Percentiles rank a stretch among this genome's conserved stretches.
Evolutionary conservation across 495 filamentous ascomycete genomes (phyloP).

Genomic region (Corynascus novoguineensis): DNA sequence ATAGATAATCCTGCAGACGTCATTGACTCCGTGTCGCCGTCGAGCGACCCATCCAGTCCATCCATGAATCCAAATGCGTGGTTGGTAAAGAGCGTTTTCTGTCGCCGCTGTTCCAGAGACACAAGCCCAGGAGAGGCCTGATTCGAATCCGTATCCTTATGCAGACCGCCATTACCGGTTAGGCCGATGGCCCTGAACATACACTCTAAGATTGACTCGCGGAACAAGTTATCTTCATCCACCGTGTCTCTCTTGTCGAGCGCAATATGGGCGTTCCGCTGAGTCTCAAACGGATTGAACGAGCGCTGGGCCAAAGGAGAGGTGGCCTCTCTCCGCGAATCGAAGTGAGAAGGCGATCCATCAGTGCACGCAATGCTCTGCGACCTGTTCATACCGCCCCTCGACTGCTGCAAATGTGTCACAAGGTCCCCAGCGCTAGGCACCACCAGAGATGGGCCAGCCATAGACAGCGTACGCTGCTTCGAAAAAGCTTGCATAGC

Average conservation of each 20-base stretch:
- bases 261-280: constrained; percentile 46
- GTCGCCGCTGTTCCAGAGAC: constrained; percentile 76
- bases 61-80: constrained; percentile 96
- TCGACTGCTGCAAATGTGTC: constrained; percentile 69
- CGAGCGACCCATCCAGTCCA: constrained; percentile 72
- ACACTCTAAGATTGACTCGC: constrained; percentile 87
- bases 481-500: constrained; percentile 59
- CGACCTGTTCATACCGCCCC: constrained; percentile 33
- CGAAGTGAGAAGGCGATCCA: constrained; percentile 12
- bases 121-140: constrained; percentile 81
- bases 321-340: constrained; percentile 19
- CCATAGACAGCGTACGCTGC: constrained; percentile 32
- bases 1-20: constrained; percentile 53
- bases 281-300: constrained; percentile 52
- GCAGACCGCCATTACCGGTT: constrained; percentile 52
- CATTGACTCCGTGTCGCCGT: constrained; percentile 84
- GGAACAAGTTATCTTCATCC: constrained; percentile 80
- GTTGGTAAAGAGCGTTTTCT: constrained; percentile 71
- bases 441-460: constrained; percentile 32
- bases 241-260: constrained; percentile 67
- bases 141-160: constrained; percentile 62
- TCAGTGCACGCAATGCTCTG: constrained; percentile 11
- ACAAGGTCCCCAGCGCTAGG: constrained; percentile 75
- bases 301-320: constrained; percentile 59
- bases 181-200: constrained; percentile 93